A percentile compares a stretch with the other conserved stretches of the same genome.
Evolutionary conservation across 2,329 filamentous ascomycete genomes (phyloP).

Genomic region (Colletotrichum liaoningense): DNA sequence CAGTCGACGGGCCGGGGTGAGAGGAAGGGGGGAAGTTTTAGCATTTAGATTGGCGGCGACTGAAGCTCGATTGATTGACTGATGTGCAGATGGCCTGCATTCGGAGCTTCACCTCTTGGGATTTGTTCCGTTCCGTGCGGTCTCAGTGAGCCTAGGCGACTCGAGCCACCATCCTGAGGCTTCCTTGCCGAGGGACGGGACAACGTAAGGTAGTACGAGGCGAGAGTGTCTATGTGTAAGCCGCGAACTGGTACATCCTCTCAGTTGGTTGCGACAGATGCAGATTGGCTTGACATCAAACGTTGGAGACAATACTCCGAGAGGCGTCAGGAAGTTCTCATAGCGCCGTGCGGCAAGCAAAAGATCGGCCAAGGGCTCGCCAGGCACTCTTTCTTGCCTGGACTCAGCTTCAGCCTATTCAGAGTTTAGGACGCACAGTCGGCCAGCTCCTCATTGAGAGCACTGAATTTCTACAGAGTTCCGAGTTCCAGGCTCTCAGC

Average conservation of each 20-base stretch:
- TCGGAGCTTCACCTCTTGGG: conserved; percentile 7
- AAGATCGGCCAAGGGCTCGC: not conserved
- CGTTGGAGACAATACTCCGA: not conserved
- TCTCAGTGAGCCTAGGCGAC: not conserved
- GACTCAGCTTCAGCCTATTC: not conserved
- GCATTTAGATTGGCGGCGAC: conserved; percentile 30
- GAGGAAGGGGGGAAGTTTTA: conserved; percentile 16
- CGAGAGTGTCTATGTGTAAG: not conserved
- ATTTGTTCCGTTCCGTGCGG: not conserved
- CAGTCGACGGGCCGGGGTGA: conserved; percentile 20
- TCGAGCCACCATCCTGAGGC: not conserved
- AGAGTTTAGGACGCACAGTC: not conserved
- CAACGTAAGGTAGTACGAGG: conserved; percentile 6
- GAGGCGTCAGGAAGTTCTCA: not conserved
- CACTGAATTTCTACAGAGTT: not conserved
- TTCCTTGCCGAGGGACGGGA: not conserved
- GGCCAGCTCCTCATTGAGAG: not conserved
- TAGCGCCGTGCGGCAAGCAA: not conserved
- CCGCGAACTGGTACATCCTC: not conserved
- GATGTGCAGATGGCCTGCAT: conserved; percentile 27
- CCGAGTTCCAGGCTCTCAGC: not conserved
- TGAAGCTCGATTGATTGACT: conserved; percentile 26
- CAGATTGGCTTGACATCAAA: not conserved
- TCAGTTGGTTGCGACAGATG: not conserved
- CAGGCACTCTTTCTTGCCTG: not conserved